These are phyloP conservation scores for Paraphaeosphaeria sporulosa DNA, from an alignment of 2,329 filamentous ascomycete genomes.

Conservation along the genomic window DNA sequence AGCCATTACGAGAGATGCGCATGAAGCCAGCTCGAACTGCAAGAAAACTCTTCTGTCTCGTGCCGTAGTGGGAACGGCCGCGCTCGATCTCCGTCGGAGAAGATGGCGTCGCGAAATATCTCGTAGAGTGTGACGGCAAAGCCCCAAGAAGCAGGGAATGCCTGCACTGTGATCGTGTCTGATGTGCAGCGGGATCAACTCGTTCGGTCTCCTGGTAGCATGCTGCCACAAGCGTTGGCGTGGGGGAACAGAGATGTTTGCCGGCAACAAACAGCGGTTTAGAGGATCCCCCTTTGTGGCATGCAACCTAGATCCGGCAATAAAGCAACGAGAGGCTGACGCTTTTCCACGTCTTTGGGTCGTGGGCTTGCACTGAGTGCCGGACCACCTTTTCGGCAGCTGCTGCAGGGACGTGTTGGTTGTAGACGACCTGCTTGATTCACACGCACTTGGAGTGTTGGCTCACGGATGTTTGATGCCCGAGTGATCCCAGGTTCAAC, in stretches of 20 bases:
- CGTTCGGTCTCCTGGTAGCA: constrained; percentile 18
- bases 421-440: constrained; percentile 9
- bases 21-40: constrained; percentile 25
- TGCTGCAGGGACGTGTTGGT: constrained; percentile 17
- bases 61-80: constrained; percentile 20
- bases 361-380: constrained; percentile 28
- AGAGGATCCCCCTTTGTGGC: constrained; percentile 21
- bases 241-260: constrained; percentile 35
- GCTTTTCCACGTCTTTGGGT: constrained; percentile 31
- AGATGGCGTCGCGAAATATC: not conserved
- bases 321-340: constrained; percentile 40
- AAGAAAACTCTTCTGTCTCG: constrained; percentile 31
- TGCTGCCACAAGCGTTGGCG: constrained; percentile 31
- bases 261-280: constrained; percentile 29
- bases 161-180: constrained; percentile 5
- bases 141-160: not conserved
- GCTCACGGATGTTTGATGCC: constrained; percentile 5
- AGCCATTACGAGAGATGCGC: constrained; percentile 29
- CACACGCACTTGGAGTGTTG: not conserved
- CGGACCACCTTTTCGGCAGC: constrained; percentile 27
- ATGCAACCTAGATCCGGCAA: constrained; percentile 32
- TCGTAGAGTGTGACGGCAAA: constrained; percentile 5
- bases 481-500: not conserved
- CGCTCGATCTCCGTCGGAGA: constrained; percentile 14
- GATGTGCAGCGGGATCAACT: constrained; percentile 9